Base-by-base conservation (phyloP, 2,329 filamentous ascomycete genomes). In the Verticillium longisporum region DNA sequence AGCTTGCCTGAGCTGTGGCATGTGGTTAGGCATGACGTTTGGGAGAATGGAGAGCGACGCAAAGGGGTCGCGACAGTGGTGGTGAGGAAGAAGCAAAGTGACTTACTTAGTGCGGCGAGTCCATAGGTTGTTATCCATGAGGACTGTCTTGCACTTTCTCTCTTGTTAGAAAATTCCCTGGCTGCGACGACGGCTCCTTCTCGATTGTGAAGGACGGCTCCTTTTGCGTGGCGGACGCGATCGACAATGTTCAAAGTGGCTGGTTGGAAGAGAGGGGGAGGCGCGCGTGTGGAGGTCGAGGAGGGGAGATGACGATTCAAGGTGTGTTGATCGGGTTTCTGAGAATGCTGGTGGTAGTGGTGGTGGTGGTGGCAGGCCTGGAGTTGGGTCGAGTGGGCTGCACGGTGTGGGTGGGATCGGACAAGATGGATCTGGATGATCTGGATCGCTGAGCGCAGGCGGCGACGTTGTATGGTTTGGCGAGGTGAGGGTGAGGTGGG, bases 21-120 rank as follows among this genome's bases (percentile, higher is more conserved):
- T 70, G 66, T 38, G 56, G 37, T 21, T 32, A 59, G 53, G 58
- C 34, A 65, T 69, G 57, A 69, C 67, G 55, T 41, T 60, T 45
- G 58, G 56, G 63, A 61, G 65, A 66, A 68, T 64, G 64, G 58
- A 31, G 38, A 57, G 37, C 14, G 38, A 57, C 55, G 34, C 15
- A 61, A 34, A 37, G 55, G 50, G 53, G 59, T 36, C 50, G 60
- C 33, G 41, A 57, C 55, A n/a, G 54, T 38, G 50, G 53, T 15
- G 37, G 13, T 10, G 34, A 37, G 36, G 59, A 54, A 55, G 57
- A 36, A 31, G 56, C 34, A 34, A 56, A 55, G 61, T 41, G 59
- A 76, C 87, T 76, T 83, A 93, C 90, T 92, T 92, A 78, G 88
- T 89, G 78, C 91, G 89, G 77, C 91, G 88, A 78, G 86, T 89